Conservation (phyloP, 352 stramenopile species). For the Thraustochytrium sp. region DNA sequence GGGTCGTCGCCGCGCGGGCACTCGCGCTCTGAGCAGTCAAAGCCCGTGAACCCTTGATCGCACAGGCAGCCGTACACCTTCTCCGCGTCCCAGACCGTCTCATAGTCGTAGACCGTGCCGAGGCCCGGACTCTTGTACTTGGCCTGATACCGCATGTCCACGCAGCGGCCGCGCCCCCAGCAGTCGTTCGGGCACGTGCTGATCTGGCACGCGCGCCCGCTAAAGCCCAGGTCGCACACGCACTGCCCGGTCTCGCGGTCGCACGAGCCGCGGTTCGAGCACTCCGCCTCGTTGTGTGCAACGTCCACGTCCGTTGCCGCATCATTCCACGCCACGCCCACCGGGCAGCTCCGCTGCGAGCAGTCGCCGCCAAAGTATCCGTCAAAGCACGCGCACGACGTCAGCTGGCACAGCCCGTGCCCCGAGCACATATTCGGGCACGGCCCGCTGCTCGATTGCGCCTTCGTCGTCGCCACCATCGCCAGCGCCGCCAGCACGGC, state of each 20-base stretch:
- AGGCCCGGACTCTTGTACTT: constrained; percentile 24
- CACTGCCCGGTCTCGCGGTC: constrained; percentile 63
- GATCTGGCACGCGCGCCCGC: constrained; percentile 63
- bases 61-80: constrained; percentile 80
- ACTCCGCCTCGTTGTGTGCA: constrained; percentile 66
- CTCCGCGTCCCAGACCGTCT: constrained; percentile 62
- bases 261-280: constrained; percentile 60
- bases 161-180: constrained; percentile 14
- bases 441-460: not conserved
- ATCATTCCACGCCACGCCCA: constrained; percentile 64
- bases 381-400: constrained; percentile 40
- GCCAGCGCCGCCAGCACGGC: too few species aligned
- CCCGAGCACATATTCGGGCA: constrained; percentile 37
- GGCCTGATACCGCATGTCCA: constrained; percentile 17
- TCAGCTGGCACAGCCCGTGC: constrained; percentile 19
- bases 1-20: constrained; percentile 69
- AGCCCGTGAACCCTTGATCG: constrained; percentile 63
- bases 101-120: constrained; percentile 40
- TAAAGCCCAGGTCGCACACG: constrained; percentile 67
- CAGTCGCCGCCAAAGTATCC: constrained; percentile 46
- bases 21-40: constrained; percentile 75
- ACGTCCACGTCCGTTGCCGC: constrained; percentile 58
- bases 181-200: constrained; percentile 41
- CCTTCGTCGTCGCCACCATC: too few species aligned
- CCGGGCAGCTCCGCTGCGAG: constrained; percentile 15